These are phyloP conservation scores for Reticulascus tulasneorum DNA, from an alignment of 2,329 filamentous ascomycete genomes.

Conservation along the genomic window DNA sequence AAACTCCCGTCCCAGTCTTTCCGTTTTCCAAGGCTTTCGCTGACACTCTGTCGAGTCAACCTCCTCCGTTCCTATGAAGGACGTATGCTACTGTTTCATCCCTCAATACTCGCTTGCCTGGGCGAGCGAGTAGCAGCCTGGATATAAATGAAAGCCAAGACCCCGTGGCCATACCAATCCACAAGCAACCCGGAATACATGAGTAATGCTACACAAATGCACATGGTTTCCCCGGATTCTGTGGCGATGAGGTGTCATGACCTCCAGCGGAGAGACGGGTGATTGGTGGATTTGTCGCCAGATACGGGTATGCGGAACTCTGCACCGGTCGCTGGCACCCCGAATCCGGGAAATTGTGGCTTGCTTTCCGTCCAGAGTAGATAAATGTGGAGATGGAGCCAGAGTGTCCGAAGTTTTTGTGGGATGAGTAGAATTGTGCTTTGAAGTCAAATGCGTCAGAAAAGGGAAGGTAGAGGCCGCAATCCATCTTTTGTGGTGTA, in stretches of 20 bases:
- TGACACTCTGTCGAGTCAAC: not conserved
- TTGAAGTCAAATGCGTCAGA: too few species aligned
- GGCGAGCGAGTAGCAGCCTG: slow-evolving; percentile 2
- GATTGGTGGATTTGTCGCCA: slow-evolving; percentile 11
- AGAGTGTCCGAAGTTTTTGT: too few species aligned
- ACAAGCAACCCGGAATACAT: not conserved
- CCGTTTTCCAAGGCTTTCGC: too few species aligned
- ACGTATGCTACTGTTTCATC: not conserved
- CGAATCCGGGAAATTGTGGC: slow-evolving; percentile 4
- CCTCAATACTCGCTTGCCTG: not conserved
- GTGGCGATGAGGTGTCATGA: too few species aligned
- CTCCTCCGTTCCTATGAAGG: not conserved
- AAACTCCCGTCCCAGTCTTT: too few species aligned
- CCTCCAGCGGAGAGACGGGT: slow-evolving; percentile 5
- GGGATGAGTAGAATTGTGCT: too few species aligned
- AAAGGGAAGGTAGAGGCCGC: too few species aligned
- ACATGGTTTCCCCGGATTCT: slow-evolving; percentile 1
- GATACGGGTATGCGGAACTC: slow-evolving; percentile 5
- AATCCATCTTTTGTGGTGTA: too few species aligned
- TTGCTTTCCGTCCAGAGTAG: not conserved
- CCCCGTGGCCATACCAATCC: slow-evolving; percentile 5
- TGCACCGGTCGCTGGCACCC: not conserved
- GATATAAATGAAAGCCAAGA: slow-evolving; percentile 1
- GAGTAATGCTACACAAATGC: slow-evolving; percentile 1
- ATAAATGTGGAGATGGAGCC: not conserved